phyloP scores from a whole-genome alignment of 305 asterid genomes.

The Solanum hybrid region DNA sequence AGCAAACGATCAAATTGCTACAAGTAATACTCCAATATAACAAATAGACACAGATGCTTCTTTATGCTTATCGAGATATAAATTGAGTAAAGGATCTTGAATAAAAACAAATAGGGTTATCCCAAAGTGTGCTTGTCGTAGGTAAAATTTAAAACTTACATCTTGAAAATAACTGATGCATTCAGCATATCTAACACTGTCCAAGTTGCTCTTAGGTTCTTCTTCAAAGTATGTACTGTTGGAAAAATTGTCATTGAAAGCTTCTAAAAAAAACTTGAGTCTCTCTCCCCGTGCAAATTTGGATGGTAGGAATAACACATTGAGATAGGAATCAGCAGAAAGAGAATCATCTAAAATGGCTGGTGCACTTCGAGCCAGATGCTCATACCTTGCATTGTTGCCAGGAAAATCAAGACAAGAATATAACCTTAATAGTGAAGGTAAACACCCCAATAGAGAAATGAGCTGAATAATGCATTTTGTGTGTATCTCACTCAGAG shows the following conservation, averaged over 20 bases:
- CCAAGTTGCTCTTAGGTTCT: constrained; percentile 92
- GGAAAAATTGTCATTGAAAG: constrained; percentile 45
- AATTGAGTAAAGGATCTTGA: neutral
- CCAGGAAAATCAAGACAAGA: constrained; percentile 1
- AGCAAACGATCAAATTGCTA: neutral
- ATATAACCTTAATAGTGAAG: neutral
- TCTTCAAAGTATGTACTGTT: constrained; percentile 43
- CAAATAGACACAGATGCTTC: neutral
- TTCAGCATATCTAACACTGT: constrained; percentile 80
- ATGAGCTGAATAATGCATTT: neutral
- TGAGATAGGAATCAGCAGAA: constrained; percentile 98
- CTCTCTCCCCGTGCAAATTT: constrained; percentile 94
- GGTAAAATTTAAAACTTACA: constrained; percentile 36
- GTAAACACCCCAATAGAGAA: neutral
- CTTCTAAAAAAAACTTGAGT: constrained; percentile 64
- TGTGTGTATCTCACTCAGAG: neutral
- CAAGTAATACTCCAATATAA: neutral
- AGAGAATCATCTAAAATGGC: constrained; percentile 94
- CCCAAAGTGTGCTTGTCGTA: constrained; percentile 2
- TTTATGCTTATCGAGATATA: neutral
- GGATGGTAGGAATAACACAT: constrained; percentile 92
- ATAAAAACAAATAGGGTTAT: neutral
- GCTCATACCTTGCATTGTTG: constrained; percentile 59
- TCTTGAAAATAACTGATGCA: constrained; percentile 84
- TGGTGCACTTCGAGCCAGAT: constrained; percentile 96